These are phyloP conservation scores for Chlorella sp. DNA, from an alignment of 139 green algal genomes.

Conservation along the genomic window DNA sequence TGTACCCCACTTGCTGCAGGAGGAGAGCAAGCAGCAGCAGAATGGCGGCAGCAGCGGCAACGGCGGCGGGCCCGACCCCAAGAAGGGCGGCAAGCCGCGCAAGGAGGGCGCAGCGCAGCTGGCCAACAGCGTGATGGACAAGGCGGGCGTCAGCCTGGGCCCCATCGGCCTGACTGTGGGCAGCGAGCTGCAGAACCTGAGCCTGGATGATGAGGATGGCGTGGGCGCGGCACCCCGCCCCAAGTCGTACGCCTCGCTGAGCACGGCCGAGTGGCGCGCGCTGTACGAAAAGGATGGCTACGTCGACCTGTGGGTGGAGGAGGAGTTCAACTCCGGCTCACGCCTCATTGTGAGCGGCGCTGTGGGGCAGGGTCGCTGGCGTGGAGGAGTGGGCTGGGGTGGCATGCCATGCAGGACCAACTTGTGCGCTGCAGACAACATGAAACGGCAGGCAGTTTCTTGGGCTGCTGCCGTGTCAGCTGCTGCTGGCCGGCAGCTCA, in stretches of 20 bases:
- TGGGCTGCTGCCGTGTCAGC: too few relatives aligned
- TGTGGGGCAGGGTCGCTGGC: too few relatives aligned
- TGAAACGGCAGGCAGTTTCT: too few relatives aligned
- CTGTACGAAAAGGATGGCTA: constrained; percentile 84
- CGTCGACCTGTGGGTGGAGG: constrained; percentile 92
- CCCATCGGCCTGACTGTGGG: constrained; percentile 75
- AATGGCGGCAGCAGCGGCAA: too few relatives aligned
- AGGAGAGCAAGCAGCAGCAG: not conserved
- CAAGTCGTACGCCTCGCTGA: constrained; percentile 75
- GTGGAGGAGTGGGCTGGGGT: too few relatives aligned
- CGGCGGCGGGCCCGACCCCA: too few relatives aligned
- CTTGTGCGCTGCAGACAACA: too few relatives aligned
- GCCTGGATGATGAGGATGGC: constrained; percentile 8
- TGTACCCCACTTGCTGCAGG: not conserved
- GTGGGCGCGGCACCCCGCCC: not conserved
- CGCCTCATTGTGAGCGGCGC: constrained; percentile 72
- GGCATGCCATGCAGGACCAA: too few relatives aligned
- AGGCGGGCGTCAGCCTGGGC: constrained; percentile 58
- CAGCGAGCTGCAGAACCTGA: constrained; percentile 24
- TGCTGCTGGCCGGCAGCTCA: too few relatives aligned
- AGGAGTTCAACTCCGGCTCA: constrained; percentile 95
- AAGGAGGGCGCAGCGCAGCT: constrained; percentile 29
- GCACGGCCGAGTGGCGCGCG: constrained; percentile 82
- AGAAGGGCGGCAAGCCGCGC: not conserved
- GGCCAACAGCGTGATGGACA: constrained; percentile 44